phyloP scores from a whole-genome alignment of 2,329 filamentous ascomycete genomes.

The Neofusicoccum sp. region DNA sequence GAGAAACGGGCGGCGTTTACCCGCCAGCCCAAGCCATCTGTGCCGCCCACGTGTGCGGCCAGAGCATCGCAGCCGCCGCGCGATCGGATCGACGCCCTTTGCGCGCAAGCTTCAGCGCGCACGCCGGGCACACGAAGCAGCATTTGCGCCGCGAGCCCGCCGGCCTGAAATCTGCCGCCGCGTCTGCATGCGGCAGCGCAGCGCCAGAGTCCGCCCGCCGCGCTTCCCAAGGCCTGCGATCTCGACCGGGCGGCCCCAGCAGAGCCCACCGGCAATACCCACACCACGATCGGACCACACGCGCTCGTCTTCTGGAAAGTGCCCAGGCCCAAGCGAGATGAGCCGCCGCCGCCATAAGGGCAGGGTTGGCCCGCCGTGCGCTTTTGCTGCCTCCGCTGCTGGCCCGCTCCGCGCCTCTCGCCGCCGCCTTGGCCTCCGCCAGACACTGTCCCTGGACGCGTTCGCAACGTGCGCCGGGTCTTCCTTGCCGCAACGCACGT shows the following conservation, averaged over 20 bases:
- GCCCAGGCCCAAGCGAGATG: conserved; percentile 8
- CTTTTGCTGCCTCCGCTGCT: too few species aligned
- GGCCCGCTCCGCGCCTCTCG: not conserved
- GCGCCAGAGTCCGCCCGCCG: conserved; percentile 1
- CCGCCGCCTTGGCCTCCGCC: not conserved
- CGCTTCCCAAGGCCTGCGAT: conserved; percentile 4
- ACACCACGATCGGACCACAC: conserved; percentile 1
- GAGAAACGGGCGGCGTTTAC: not conserved
- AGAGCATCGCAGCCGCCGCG: conserved; percentile 10
- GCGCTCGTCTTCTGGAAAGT: conserved; percentile 10
- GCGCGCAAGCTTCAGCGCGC: not conserved
- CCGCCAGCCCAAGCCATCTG: not conserved
- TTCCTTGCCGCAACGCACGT: conserved; percentile 15
- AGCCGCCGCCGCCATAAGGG: not conserved
- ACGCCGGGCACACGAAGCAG: not conserved
- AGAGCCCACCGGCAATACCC: conserved; percentile 8
- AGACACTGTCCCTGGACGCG: conserved; percentile 3
- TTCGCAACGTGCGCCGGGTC: not conserved
- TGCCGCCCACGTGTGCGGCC: conserved; percentile 5
- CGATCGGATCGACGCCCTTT: conserved; percentile 18
- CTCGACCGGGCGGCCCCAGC: conserved; percentile 14
- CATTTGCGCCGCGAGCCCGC: not conserved
- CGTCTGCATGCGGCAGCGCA: conserved; percentile 14
- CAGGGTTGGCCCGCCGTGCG: too few species aligned
- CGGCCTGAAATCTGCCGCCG: conserved; percentile 9